A percentile compares a stretch with the other conserved stretches of the same genome.
phyloP scores from a whole-genome alignment of 257 asterid genomes.

The Catharanthus roseus region DNA sequence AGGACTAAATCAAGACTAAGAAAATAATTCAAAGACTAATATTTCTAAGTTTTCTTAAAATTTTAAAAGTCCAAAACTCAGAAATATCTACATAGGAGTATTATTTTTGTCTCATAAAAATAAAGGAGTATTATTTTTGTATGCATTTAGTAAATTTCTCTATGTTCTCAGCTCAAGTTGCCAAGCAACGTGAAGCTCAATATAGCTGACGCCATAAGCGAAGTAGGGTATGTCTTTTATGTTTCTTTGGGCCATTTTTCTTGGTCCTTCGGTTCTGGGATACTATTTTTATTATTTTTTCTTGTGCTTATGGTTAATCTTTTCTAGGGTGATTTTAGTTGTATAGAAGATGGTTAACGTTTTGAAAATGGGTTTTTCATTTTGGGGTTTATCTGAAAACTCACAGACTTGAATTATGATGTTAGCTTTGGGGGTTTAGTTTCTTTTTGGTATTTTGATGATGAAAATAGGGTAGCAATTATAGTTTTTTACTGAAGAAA shows the following conservation, averaged over 20 bases:
- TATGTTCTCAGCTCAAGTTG: not conserved
- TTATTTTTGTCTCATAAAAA: too few species aligned
- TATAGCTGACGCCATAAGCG: conserved; percentile 10
- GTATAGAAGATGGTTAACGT: conserved; percentile 4
- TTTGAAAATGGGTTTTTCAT: not conserved
- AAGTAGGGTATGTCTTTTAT: not conserved
- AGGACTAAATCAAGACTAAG: too few species aligned
- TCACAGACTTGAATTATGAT: not conserved
- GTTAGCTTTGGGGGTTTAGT: not conserved
- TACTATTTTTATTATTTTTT: not conserved
- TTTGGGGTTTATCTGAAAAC: not conserved
- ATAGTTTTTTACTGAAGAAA: not conserved
- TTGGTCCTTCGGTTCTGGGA: not conserved
- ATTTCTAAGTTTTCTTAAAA: too few species aligned
- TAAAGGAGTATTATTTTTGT: too few species aligned
- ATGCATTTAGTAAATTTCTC: too few species aligned
- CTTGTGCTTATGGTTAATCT: not conserved
- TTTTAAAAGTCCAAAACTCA: too few species aligned
- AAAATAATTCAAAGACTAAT: too few species aligned
- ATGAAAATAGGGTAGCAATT: not conserved
- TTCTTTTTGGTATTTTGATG: not conserved
- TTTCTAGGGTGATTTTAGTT: not conserved
- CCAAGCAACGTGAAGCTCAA: conserved; percentile 14
- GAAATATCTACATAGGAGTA: too few species aligned
- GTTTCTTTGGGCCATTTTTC: not conserved